Base-by-base conservation (phyloP, 768 basidiomycete genomes). In the Terana coerulea region DNA sequence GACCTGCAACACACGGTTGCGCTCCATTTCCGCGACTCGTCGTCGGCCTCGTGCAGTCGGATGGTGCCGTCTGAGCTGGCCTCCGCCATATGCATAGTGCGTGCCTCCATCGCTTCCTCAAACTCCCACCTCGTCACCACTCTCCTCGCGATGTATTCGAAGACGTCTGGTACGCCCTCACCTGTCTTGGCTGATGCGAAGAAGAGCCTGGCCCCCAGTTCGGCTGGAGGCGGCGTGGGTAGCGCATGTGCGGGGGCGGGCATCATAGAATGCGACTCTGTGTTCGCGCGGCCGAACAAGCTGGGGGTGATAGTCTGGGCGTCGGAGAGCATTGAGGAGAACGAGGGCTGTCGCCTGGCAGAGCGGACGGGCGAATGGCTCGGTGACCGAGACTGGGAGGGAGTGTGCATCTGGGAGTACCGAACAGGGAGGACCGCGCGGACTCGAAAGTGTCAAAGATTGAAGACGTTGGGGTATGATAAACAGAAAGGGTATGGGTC, bases 151-250 rank as follows among this genome's bases (percentile, higher is more conserved):
- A 92, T 73, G 59, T 90, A 90, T 63, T 80, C 84, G 60, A 91
- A 92, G n/a, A 89, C 83, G 1, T 83, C 84, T 1, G 62, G 44
- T 0, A 91, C 86, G 7, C 86, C 83, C 30, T 79, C 75, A 0
- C 90, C 90, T 3, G 86, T 88, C 67, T 88, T 88, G 2, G 90
- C 88, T 1, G 84, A 87, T 5, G 86, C 80, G 61, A 86, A 84
- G 65, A 90, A 88, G 10, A 90, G 68, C 64, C 73, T 79, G 0
- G 87, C 83, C 3, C 84, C 78, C 1, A 65, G 71, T 26, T 80
- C 81, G 0, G 72, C 77, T n/a, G 63, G 60, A 28, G 64, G 55
- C 4, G 55, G 55, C 5, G 35, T 37, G 1, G 47, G 51, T 21
- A 10, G 59, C 26, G 34, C 49, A 12, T 53, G 53, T 22, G 52